phyloP scores from a whole-genome alignment of 1,284 basidiomycete species.

The Exsudoporus floridanus region DNA sequence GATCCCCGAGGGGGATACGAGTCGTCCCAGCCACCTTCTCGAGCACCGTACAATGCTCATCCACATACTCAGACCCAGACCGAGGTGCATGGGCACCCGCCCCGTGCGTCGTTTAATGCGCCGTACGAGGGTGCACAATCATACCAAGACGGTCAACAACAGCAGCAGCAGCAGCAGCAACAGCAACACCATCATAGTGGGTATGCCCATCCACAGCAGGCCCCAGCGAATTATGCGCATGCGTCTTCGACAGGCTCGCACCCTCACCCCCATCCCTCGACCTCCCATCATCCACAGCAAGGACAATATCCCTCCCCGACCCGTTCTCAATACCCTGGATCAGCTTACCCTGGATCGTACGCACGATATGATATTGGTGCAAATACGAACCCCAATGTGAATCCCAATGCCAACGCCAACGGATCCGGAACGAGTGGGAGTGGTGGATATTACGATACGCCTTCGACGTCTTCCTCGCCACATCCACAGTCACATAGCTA shows the following conservation, averaged over 20 bases:
- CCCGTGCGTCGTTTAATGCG: conserved; percentile 28
- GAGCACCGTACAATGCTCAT: conserved; percentile 20
- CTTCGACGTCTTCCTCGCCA: conserved; percentile 23
- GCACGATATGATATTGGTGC: conserved; percentile 23
- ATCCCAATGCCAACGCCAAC: conserved; percentile 7
- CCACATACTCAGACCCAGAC: conserved; percentile 23
- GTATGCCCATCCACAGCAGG: conserved; percentile 28
- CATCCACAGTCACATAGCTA: conserved; percentile 26
- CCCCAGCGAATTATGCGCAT: conserved; percentile 28
- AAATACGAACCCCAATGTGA: conserved; percentile 13
- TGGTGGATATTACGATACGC: conserved; percentile 30
- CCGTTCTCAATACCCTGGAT: conserved; percentile 27
- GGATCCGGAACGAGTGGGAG: conserved; percentile 13
- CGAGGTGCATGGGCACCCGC: conserved; percentile 20
- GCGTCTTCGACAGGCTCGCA: conserved; percentile 28
- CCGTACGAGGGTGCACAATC: conserved; percentile 30
- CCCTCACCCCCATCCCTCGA: conserved; percentile 30
- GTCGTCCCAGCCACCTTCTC: conserved; percentile 23
- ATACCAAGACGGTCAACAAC: conserved; percentile 26
- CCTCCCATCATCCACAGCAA: conserved; percentile 35
- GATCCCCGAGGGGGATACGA: conserved; percentile 28
- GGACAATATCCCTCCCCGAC: conserved; percentile 30
- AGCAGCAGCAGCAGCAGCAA: background rate
- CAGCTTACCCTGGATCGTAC: conserved; percentile 28
- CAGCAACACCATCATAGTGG: conserved; percentile 19